These are phyloP conservation scores for Pyrenopolyporus hunteri DNA, from an alignment of 495 filamentous ascomycete genomes.

Conservation along the genomic window DNA sequence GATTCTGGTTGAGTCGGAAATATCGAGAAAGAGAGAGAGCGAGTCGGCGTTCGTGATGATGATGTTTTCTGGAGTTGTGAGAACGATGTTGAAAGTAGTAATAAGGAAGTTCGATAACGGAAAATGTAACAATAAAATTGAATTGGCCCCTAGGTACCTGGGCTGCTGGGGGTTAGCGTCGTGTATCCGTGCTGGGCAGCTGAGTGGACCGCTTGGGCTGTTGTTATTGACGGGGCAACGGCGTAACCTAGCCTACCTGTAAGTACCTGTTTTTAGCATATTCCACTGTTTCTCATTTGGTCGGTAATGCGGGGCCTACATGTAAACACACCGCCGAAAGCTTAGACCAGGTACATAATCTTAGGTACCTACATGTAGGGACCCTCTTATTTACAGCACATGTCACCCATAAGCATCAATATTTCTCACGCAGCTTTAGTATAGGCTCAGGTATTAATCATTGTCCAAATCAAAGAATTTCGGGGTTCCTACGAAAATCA, in stretches of 20 bases:
- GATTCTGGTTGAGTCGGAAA: not conserved
- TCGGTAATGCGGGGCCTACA: slow-evolving; percentile 11
- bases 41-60: slow-evolving; percentile 34
- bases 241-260: slow-evolving; percentile 5
- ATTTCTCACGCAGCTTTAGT: no score
- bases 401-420: no score
- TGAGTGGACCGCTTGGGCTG: slow-evolving; percentile 35
- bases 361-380: no score
- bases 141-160: slow-evolving; percentile 23
- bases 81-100: slow-evolving; percentile 17
- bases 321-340: slow-evolving; percentile 30
- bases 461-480: no score
- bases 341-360: no score
- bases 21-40: slow-evolving; percentile 8
- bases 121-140: slow-evolving; percentile 40
- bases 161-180: slow-evolving; percentile 7
- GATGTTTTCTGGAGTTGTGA: slow-evolving; percentile 37
- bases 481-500: no score
- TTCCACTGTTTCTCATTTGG: no score
- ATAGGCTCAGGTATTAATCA: no score
- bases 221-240: slow-evolving; percentile 47
- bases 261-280: not conserved
- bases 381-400: no score
- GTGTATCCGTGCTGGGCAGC: slow-evolving; percentile 30
- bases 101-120: slow-evolving; percentile 28